Percentiles rank a stretch among this genome's conserved stretches.
phyloP scores from a whole-genome alignment of 257 asterid genomes.

The Fraxinus anomala region DNA sequence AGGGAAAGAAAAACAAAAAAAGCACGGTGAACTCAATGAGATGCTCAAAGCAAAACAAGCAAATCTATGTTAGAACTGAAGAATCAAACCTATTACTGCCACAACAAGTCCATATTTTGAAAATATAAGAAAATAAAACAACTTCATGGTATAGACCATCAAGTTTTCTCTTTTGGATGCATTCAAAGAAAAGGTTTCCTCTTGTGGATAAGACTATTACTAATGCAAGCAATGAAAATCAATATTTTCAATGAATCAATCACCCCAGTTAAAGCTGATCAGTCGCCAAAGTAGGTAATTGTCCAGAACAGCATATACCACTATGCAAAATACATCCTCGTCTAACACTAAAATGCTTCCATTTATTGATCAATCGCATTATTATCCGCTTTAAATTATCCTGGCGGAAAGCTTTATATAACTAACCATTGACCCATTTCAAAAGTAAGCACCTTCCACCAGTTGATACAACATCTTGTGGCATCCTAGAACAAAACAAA shows the following conservation, averaged over 20 bases:
- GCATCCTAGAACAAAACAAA: conserved; percentile 40
- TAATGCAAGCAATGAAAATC: not conserved
- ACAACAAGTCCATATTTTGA: not conserved
- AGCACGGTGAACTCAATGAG: not conserved
- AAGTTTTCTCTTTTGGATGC: not conserved
- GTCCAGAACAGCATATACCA: not conserved
- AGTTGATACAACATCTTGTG: conserved; percentile 51
- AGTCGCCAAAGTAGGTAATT: not conserved
- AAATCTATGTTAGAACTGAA: not conserved
- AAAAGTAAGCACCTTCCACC: conserved; percentile 51
- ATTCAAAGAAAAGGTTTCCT: not conserved
- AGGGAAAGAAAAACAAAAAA: not conserved
- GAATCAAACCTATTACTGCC: not conserved
- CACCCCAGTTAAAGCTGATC: not conserved
- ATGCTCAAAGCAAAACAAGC: not conserved
- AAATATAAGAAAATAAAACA: not conserved
- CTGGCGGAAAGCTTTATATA: not conserved
- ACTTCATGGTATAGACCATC: not conserved
- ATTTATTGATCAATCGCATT: not conserved
- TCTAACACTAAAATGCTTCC: not conserved
- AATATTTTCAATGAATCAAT: not conserved
- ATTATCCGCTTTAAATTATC: not conserved
- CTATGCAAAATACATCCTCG: not conserved
- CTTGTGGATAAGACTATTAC: not conserved
- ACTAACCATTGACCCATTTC: conserved; percentile 58